These are phyloP conservation scores for Pestalotiopsis sp. DNA, from an alignment of 2,329 filamentous ascomycete species.

Conservation along the genomic window DNA sequence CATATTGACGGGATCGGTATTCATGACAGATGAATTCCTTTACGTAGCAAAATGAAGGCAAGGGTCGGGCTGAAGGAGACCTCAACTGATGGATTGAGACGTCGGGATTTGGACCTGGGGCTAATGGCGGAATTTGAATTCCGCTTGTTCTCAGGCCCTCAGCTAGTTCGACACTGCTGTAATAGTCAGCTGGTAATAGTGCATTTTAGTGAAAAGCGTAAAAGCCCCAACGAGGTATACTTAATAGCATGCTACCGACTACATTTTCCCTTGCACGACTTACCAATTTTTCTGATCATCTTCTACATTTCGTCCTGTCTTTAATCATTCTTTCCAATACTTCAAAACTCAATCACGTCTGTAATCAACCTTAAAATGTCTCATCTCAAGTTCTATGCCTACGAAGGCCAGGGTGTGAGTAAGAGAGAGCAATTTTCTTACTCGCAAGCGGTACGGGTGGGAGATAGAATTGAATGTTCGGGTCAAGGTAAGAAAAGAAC, in stretches of 20 bases:
- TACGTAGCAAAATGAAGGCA: background rate
- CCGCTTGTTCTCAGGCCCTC: background rate
- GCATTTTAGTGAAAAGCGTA: background rate
- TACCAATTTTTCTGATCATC: background rate
- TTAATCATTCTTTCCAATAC: background rate
- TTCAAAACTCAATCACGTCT: background rate
- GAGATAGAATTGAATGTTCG: conserved; percentile 47
- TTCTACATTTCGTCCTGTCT: background rate
- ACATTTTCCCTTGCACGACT: background rate
- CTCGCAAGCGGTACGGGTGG: conserved; percentile 52
- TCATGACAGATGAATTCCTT: background rate
- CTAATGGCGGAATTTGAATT: conserved; percentile 2
- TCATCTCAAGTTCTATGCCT: background rate
- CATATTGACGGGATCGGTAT: background rate
- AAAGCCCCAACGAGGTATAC: background rate
- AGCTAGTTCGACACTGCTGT: background rate
- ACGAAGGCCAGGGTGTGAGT: background rate
- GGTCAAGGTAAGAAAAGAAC: conserved; percentile 43
- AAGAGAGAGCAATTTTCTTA: conserved; percentile 30
- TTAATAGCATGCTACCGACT: background rate
- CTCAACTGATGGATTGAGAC: background rate
- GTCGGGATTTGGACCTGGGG: background rate
- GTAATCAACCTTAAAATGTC: background rate
- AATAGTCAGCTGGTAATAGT: background rate
- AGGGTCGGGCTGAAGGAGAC: background rate